Conservation (phyloP, 805 yeast species). For the Ogataea pilisensis region DNA sequence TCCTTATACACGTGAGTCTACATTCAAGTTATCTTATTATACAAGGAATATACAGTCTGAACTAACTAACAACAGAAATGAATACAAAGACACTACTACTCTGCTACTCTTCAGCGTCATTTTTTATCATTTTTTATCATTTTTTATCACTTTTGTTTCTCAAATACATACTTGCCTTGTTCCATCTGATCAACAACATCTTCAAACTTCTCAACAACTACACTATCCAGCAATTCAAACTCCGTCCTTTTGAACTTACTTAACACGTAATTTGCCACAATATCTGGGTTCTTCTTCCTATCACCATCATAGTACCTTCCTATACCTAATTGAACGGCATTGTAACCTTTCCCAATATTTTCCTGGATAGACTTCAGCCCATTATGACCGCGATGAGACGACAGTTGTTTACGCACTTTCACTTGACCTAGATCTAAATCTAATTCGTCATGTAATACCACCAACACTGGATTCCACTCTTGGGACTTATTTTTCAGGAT, state of each 20-base stretch:
- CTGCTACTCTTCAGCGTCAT: too few relatives aligned
- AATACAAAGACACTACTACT: too few relatives aligned
- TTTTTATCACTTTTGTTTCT: conserved; percentile 11
- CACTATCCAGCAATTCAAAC: conserved; percentile 33
- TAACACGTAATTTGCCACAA: conserved; percentile 63
- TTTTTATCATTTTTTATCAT: too few relatives aligned
- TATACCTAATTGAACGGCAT: conserved; percentile 73
- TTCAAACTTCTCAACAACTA: conserved; percentile 39
- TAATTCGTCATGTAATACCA: conserved; percentile 78
- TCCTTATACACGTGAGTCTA: too few relatives aligned
- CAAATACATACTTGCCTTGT: conserved; percentile 26
- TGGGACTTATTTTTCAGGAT: conserved; percentile 25
- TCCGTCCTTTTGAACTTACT: conserved; percentile 47
- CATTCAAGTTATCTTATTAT: too few relatives aligned
- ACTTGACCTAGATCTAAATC: conserved; percentile 61
- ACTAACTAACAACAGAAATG: too few relatives aligned
- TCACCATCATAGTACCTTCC: conserved; percentile 55
- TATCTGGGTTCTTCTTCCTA: conserved; percentile 21
- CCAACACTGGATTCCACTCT: conserved; percentile 36
- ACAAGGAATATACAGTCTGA: too few relatives aligned
- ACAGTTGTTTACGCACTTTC: conserved; percentile 54
- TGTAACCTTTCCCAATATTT: conserved; percentile 46
- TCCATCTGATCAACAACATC: conserved; percentile 34
- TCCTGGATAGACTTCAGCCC: conserved; percentile 63
- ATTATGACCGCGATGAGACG: conserved; percentile 78